Evolutionary conservation across 1,284 basidiomycete species (phyloP).

Genomic region (Ceratobasidium papillatum): DNA sequence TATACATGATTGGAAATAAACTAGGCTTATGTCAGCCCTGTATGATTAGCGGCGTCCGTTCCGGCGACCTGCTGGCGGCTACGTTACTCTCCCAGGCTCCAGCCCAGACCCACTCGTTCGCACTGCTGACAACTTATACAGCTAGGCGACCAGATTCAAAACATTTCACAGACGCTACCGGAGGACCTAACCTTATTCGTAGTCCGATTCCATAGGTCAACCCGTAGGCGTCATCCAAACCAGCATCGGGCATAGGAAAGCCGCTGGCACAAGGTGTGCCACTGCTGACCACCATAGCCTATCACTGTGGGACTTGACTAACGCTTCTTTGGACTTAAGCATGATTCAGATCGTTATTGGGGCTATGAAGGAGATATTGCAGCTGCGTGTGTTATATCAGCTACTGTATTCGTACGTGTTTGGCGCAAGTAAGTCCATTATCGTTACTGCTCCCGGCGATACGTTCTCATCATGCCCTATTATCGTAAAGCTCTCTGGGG

Average conservation of each 20-base stretch:
- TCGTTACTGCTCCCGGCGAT: neutral
- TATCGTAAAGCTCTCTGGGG: constrained; percentile 37
- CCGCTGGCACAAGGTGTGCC: neutral
- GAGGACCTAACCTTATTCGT: neutral
- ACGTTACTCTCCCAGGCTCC: neutral
- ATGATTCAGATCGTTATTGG: constrained; percentile 1
- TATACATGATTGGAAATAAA: constrained; percentile 7
- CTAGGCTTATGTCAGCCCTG: neutral
- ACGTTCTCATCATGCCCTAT: neutral
- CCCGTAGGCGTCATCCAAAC: neutral
- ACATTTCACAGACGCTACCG: neutral
- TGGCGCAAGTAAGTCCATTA: constrained; percentile 27
- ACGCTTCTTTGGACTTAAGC: constrained; percentile 21
- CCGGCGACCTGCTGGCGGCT: neutral
- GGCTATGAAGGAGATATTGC: constrained; percentile 17
- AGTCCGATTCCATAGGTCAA: neutral
- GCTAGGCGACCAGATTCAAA: neutral
- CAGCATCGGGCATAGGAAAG: neutral
- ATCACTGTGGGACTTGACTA: neutral
- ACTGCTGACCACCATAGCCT: neutral
- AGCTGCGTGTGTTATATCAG: constrained; percentile 17
- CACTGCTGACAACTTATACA: constrained; percentile 10
- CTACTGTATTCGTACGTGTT: constrained; percentile 34
- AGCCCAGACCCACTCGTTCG: neutral
- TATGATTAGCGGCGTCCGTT: neutral